Conservation (phyloP, 352 stramenopile genomes). For the Globisporangium polare region DNA sequence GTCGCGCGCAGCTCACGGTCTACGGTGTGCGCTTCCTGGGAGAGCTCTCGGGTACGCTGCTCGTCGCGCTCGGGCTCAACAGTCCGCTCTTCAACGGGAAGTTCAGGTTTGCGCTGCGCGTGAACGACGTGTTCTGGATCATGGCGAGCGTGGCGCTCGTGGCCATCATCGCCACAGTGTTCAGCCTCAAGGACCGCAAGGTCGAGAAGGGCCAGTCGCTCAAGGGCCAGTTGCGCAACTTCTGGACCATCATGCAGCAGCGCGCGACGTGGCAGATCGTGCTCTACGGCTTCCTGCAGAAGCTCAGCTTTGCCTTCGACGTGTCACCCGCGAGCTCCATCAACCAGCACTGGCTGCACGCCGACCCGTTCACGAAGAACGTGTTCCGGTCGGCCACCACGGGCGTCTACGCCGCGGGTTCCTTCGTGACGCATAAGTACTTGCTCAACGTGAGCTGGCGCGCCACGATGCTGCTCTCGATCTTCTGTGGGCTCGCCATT, state of each 20-base stretch:
- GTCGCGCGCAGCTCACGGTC: slow-evolving; percentile 45
- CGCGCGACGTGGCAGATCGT: slow-evolving; percentile 72
- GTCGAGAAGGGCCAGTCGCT: slow-evolving; percentile 20
- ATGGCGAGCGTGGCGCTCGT: slow-evolving; percentile 28
- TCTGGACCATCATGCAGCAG: slow-evolving; percentile 57
- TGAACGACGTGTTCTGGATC: slow-evolving; percentile 35
- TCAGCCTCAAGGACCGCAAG: slow-evolving; percentile 37
- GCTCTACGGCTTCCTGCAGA: slow-evolving; percentile 66
- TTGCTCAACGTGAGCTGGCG: slow-evolving; percentile 65
- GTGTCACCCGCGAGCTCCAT: slow-evolving; percentile 48
- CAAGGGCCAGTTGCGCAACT: slow-evolving; percentile 31
- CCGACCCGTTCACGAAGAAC: slow-evolving; percentile 58
- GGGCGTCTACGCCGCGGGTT: slow-evolving; percentile 47
- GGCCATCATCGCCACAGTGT: slow-evolving; percentile 33
- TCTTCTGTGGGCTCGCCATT: slow-evolving; percentile 36
- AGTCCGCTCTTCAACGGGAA: slow-evolving; percentile 41
- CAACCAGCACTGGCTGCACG: slow-evolving; percentile 55
- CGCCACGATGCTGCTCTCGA: slow-evolving; percentile 39
- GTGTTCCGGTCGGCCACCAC: slow-evolving; percentile 55
- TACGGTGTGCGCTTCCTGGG: slow-evolving; percentile 57
- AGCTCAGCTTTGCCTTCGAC: slow-evolving; percentile 58
- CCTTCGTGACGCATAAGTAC: slow-evolving; percentile 48
- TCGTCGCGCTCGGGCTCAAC: slow-evolving; percentile 62
- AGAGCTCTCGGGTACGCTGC: slow-evolving; percentile 46
- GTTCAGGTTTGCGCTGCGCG: slow-evolving; percentile 43